These are phyloP conservation scores for Rutstroemia sp. DNA, from an alignment of 2,329 filamentous ascomycete genomes.

Conservation along the genomic window DNA sequence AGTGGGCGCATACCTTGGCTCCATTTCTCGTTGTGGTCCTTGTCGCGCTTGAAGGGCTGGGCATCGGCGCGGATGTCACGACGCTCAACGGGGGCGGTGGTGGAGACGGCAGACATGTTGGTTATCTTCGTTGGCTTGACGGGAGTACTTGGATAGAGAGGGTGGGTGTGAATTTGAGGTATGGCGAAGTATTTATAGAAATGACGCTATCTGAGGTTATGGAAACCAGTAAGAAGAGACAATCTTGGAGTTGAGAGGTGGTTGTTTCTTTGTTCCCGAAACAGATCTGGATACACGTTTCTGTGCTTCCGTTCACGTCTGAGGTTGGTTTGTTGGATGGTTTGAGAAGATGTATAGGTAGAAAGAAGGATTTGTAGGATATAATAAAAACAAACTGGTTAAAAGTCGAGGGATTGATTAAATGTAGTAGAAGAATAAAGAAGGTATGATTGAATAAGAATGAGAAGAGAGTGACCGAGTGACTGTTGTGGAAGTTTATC, in stretches of 20 bases:
- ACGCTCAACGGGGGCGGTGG: constrained; percentile 22
- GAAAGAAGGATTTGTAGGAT: not conserved
- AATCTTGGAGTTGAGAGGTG: not conserved
- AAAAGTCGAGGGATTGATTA: not conserved
- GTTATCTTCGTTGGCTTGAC: not conserved
- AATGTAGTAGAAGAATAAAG: too few relatives aligned
- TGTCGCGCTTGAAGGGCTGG: constrained; percentile 26
- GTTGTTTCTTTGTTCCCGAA: constrained; percentile 7
- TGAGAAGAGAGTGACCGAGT: not conserved
- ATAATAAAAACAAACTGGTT: not conserved
- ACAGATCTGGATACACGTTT: not conserved
- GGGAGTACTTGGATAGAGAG: not conserved
- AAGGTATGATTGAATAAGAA: too few relatives aligned
- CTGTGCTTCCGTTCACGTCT: constrained; percentile 2
- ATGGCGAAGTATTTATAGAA: not conserved
- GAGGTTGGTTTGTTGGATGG: not conserved
- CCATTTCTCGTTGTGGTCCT: constrained; percentile 27
- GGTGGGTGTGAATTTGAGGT: not conserved
- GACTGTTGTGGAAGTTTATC: not conserved
- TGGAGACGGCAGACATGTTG: constrained; percentile 22
- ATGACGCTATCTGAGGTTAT: not conserved
- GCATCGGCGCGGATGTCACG: constrained; percentile 27
- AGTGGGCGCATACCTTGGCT: constrained; percentile 18
- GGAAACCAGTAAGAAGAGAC: not conserved
- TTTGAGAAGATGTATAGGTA: not conserved